Evolutionary conservation across 192 early-diverging fungal species (phyloP).

Genomic region (Neocallimastix lanati): DNA sequence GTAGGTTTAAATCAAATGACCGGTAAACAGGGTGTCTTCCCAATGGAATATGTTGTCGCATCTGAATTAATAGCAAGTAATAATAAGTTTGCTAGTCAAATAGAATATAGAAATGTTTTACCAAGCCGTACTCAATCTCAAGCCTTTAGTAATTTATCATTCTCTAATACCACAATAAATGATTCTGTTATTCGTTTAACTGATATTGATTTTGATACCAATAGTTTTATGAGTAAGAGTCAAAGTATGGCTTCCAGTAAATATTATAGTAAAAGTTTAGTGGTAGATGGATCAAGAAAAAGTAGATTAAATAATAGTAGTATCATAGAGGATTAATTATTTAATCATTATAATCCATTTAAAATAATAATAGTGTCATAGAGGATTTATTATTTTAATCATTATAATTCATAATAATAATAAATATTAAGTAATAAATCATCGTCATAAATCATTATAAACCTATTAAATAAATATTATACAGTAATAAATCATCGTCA

Average conservation of each 20-base stretch:
- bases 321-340: not conserved
- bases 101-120: not conserved
- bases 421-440: no score
- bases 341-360: no score
- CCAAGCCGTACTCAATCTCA: not conserved
- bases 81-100: not conserved
- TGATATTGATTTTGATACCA: not conserved
- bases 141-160: not conserved
- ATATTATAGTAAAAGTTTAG: not conserved
- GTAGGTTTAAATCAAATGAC: not conserved
- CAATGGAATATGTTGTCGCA: not conserved
- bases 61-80: not conserved
- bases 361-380: no score
- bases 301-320: not conserved
- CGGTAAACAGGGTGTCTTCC: not conserved
- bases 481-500: no score
- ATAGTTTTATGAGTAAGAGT: not conserved
- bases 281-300: not conserved
- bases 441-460: no score
- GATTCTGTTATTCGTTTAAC: not conserved
- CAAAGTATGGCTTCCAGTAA: not conserved
- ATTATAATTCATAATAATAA: no score
- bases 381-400: no score
- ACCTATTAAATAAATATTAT: no score
- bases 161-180: not conserved